Conservation (phyloP, 352 stramenopile species). For the Phytophthora fragariae region DNA sequence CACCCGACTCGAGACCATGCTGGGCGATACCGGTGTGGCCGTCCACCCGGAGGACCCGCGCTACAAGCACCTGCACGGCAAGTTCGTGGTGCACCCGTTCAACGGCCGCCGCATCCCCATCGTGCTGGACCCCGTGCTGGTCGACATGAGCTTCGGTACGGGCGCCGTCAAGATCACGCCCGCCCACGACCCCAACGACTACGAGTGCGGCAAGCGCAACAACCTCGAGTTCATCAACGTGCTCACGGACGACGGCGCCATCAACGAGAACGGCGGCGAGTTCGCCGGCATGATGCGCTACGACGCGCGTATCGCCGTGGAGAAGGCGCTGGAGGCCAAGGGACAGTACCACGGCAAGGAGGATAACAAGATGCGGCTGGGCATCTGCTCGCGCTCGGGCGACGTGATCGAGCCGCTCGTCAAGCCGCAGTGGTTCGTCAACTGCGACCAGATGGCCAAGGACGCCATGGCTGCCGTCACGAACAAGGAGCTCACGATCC, state of each 20-base stretch:
- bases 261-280: conserved; percentile 94
- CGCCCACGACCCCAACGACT: conserved; percentile 99
- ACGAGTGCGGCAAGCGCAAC: conserved; percentile 97
- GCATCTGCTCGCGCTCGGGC: conserved; percentile 97
- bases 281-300: conserved; percentile 91
- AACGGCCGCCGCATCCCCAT: conserved; percentile 98
- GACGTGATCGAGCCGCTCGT: conserved; percentile 99
- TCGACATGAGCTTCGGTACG: conserved; percentile 99
- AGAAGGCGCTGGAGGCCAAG: conserved; percentile 94
- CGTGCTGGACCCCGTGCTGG: conserved; percentile 94
- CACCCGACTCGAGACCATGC: conserved; percentile 99
- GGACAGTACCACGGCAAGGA: conserved; percentile 97
- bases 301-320: conserved; percentile 85
- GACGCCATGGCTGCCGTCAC: conserved; percentile 85
- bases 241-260: conserved; percentile 96
- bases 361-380: conserved; percentile 98
- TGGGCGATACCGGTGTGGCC: conserved; percentile 98
- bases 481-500: conserved; percentile 84
- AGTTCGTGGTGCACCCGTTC: conserved; percentile 98
- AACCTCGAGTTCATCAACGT: conserved; percentile 98
- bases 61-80: conserved; percentile 99
- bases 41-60: conserved; percentile 98
- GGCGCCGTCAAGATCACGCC: conserved; percentile 99
- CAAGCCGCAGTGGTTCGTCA: conserved; percentile 99
- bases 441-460: conserved; percentile 89